Evolutionary conservation across 768 basidiomycete genomes (phyloP), one percentile per base, ranked within the genome.

Genomic region (Pleurotus sapidus): DNA sequence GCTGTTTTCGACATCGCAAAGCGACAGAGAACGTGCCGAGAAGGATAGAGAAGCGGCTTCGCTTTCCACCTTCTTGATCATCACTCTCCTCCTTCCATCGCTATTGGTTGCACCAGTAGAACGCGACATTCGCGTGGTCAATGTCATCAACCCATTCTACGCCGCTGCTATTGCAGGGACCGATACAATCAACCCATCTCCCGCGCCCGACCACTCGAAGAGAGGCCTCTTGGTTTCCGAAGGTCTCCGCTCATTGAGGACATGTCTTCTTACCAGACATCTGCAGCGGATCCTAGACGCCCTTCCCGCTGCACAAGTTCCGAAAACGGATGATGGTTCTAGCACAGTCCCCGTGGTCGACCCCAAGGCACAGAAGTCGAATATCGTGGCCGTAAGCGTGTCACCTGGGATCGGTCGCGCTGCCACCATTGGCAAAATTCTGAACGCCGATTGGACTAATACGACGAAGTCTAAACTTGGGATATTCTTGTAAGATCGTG

Each of bases 91-190:
- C 0, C 79, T 96, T 0, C 93, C 94, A 2, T 77, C 82, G 25
- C 74, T 96, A 3, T 83, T 97, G 14, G 84, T 89, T 23, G 88
- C 91, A 0, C 93, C 94, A 0, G 77, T 81, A n/a, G 94, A 95
- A 67, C 81, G 94, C 37, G 91, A 95, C 61, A 92, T 97, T 42
- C 88, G 95, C n/a, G 83, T 97, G 61, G 76, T 98, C 67, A 87
- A 86, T 56, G 77, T 94, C 40, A 81, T 95, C 66, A 93, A 94
- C 58, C 93, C 93, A 2, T 92, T 93, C 63, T 97, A 96, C 63
- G 87, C 93, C 2, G 92, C 95, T 1, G 88, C 91, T 0, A 38
- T 38, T 11, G 51, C 51, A 5, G 51, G 51, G 15, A 20, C n/a
- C 15, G 17, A 18, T 18, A 4, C 51, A 3, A 54, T 54, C 39